A percentile compares a stretch with the other conserved stretches of the same genome.
These are phyloP conservation scores for Calycina marina DNA, from an alignment of 2,329 filamentous ascomycete species.

Conservation along the genomic window DNA sequence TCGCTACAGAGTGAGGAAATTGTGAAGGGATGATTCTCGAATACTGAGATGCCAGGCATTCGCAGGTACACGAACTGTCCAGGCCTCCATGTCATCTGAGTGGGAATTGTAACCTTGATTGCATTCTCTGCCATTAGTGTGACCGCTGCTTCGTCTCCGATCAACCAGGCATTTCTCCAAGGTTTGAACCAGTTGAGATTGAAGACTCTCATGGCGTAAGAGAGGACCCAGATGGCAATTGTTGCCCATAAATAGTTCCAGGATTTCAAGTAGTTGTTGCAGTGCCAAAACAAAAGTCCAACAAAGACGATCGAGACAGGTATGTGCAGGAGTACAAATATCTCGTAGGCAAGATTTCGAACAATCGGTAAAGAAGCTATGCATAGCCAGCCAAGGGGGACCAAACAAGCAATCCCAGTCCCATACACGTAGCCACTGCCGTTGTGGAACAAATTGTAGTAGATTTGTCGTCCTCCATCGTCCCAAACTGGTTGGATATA, in stretches of 20 bases:
- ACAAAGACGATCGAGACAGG: slow-evolving; percentile 71
- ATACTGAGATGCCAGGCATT: slow-evolving; percentile 80
- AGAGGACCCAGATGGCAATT: slow-evolving; percentile 61
- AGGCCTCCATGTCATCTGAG: slow-evolving; percentile 81
- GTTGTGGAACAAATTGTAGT: slow-evolving; percentile 51
- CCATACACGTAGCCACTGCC: slow-evolving; percentile 64
- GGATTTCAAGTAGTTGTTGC: slow-evolving; percentile 77
- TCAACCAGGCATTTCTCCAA: slow-evolving; percentile 59
- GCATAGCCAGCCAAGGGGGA: slow-evolving; percentile 71
- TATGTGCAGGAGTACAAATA: slow-evolving; percentile 71
- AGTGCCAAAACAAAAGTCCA: slow-evolving; percentile 88
- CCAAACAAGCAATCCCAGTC: slow-evolving; percentile 68
- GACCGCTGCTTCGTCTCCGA: slow-evolving; percentile 83
- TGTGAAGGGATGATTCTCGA: slow-evolving; percentile 93
- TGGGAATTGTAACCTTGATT: slow-evolving; percentile 91
- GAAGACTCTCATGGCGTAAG: slow-evolving; percentile 60
- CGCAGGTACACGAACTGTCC: slow-evolving; percentile 91
- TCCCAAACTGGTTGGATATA: slow-evolving; percentile 82
- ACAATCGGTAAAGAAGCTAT: slow-evolving; percentile 71
- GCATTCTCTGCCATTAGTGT: slow-evolving; percentile 83
- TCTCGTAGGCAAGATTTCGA: slow-evolving; percentile 65
- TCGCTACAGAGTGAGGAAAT: slow-evolving; percentile 86
- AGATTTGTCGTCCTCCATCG: slow-evolving; percentile 56
- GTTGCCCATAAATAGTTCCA: slow-evolving; percentile 83
- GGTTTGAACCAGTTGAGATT: slow-evolving; percentile 86